A percentile compares a stretch with the other conserved stretches of the same genome.
phyloP scores from a whole-genome alignment of 2,329 filamentous ascomycete species.

The Ophiosphaerella korrae region DNA sequence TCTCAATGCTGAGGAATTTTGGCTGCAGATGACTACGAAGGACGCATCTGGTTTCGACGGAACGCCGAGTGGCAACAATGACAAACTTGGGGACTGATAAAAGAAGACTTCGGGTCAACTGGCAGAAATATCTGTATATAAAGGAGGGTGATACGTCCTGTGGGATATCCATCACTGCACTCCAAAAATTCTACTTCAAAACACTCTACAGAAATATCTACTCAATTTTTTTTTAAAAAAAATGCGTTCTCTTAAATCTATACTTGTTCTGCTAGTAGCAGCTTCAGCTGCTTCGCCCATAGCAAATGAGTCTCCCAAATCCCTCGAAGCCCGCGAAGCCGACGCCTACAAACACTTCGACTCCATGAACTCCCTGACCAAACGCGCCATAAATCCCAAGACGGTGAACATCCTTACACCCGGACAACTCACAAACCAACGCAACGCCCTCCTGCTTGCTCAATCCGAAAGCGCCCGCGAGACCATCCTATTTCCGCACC shows the following conservation, averaged over 20 bases:
- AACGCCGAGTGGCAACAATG: too few species aligned
- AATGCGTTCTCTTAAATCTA: constrained; percentile 11
- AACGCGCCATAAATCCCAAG: constrained; percentile 19
- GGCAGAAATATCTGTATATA: too few species aligned
- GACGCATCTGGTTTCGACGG: too few species aligned
- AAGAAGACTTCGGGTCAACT: too few species aligned
- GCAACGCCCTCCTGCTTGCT: constrained; percentile 20
- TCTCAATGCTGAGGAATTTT: too few species aligned
- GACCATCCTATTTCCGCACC: constrained; percentile 23
- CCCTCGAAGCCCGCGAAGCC: constrained; percentile 6
- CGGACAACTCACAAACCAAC: constrained; percentile 17
- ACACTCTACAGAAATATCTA: neutral
- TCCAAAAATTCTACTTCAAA: neutral
- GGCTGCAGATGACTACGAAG: too few species aligned
- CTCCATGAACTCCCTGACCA: constrained; percentile 6
- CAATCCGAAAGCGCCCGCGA: constrained; percentile 20
- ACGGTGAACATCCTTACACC: constrained; percentile 22
- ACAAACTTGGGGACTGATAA: too few species aligned
- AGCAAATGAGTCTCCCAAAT: neutral
- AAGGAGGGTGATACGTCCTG: neutral
- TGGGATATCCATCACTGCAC: neutral
- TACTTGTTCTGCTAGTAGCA: constrained; percentile 12
- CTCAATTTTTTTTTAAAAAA: neutral
- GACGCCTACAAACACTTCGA: constrained; percentile 8
- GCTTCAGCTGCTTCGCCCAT: constrained; percentile 14